phyloP scores from a whole-genome alignment of 192 early-diverging fungal genomes.

The Entomortierella chlamydospora region DNA sequence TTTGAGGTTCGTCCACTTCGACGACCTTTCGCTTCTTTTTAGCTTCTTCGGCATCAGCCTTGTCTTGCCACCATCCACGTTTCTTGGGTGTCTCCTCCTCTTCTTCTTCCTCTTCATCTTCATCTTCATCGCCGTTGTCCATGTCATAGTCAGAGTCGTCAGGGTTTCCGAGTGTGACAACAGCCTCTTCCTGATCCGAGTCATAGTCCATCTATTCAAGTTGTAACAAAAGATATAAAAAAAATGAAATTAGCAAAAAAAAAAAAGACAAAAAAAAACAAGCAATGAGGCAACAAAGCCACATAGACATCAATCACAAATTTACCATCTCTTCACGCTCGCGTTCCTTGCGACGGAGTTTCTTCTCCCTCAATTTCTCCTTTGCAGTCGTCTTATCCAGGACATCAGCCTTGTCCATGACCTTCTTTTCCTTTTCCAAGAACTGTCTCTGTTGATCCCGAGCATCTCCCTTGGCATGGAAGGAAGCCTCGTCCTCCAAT shows the following conservation, averaged over 20 bases:
- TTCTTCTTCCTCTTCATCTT: constrained; percentile 19
- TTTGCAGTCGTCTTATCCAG: constrained; percentile 79
- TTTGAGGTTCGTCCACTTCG: constrained; percentile 65
- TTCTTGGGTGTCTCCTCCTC: constrained; percentile 46
- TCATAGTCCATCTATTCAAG: constrained; percentile 27
- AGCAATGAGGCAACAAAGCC: background rate
- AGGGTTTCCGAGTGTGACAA: constrained; percentile 42
- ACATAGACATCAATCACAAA: no score
- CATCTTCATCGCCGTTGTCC: constrained; percentile 24
- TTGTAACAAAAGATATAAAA: background rate
- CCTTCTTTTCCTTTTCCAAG: constrained; percentile 71
- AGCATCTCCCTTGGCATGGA: constrained; percentile 80
- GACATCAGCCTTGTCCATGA: constrained; percentile 83
- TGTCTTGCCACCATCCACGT: constrained; percentile 54
- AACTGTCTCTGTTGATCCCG: constrained; percentile 72
- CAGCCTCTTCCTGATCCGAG: constrained; percentile 37
- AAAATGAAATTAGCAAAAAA: background rate
- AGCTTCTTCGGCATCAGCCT: constrained; percentile 57
- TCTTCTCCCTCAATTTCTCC: constrained; percentile 77
- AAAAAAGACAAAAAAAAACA: background rate
- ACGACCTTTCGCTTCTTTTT: constrained; percentile 61
- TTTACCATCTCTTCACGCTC: constrained; percentile 63
- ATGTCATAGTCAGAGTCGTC: constrained; percentile 39
- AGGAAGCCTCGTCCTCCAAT: constrained; percentile 84
- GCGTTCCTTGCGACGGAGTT: constrained; percentile 72